Conservation (phyloP, 768 basidiomycete genomes). For the Gymnopilus junonius region DNA sequence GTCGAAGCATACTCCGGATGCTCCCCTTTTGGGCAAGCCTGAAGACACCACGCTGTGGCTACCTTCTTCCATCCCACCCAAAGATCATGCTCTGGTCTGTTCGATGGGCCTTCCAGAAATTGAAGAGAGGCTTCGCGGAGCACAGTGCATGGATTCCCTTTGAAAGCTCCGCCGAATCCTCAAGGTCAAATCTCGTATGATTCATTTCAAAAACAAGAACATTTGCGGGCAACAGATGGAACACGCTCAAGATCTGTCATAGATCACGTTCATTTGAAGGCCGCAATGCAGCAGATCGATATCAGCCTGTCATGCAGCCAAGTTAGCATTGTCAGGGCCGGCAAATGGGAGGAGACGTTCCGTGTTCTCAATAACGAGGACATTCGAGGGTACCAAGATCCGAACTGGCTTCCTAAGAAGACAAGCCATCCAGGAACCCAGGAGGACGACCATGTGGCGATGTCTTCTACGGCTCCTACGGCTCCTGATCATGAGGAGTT, state of each 20-base stretch:
- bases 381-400: conserved; percentile 15
- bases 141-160: conserved; percentile 9
- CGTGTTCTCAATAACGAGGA: conserved; percentile 6
- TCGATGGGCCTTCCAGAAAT: background rate
- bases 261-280: conserved; percentile 1
- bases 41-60: conserved; percentile 15
- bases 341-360: conserved; percentile 12
- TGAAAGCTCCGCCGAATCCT: conserved; percentile 2
- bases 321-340: background rate
- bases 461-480: background rate
- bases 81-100: background rate
- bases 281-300: conserved; percentile 8
- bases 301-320: conserved; percentile 2
- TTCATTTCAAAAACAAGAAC: conserved; percentile 18
- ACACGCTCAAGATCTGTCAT: conserved; percentile 7
- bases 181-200: conserved; percentile 11
- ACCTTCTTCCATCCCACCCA: conserved; percentile 2
- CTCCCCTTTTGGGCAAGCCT: conserved; percentile 1
- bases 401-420: too few species aligned
- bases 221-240: conserved; percentile 11
- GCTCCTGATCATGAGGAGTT: background rate
- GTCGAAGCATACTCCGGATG: too few species aligned
- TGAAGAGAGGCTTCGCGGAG: conserved; percentile 1
- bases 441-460: too few species aligned
- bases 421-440: too few species aligned